Base-by-base conservation (phyloP, 2,329 filamentous ascomycete species). In the Sclerotinia subarctica region DNA sequence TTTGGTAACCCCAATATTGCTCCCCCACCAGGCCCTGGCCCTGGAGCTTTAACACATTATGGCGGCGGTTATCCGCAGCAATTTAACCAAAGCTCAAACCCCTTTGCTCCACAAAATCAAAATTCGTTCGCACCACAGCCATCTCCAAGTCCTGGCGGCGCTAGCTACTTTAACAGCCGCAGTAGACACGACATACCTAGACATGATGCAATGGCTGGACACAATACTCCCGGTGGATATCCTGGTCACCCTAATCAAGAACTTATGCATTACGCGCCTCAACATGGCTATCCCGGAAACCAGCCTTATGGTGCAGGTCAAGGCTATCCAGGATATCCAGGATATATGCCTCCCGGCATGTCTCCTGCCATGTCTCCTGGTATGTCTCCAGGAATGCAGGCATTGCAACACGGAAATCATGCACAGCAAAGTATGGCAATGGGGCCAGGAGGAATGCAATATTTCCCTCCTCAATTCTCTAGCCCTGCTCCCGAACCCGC, bases 111-210 rank as follows among this genome's bases (percentile, higher is more conserved):
- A 62, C 59, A 62, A 51, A 51, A 26, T 17, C 59, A 49, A 10
- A 77, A 76, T 64, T 76, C 76, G 19, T 77, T 78, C 67, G 72
- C 75, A 46, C 75, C 70, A 32, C 72, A 73, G 56, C 71, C 74
- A 60, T 76, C 70, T 11, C 71, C 69, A 24, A 68, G 64, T 72
- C 42, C 78, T 74, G 66, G 69, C 26, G 74, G 73, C 52, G 74
- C 74, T 47, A 73, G 73, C 24, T 77, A 76, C 60, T 77, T 77
- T 53, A 73, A 71, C 60, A 70, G 69, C 56, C 71, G 65, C 15
- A 42, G 24, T 42, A 57, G 38, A 35, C 74, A 76, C n/a, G 86
- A 83, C 68, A 81, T 81, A 84, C 75, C 69, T 68, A 69, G 70
- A 19, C 73, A 75, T 54, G 57, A 60, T 69, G 81, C 73, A 80